Evolutionary conservation across 371 early-diverging fungal genomes (phyloP), one percentile per base, ranked within the genome.

Genomic region (Amoeboaphelidium occidentale): DNA sequence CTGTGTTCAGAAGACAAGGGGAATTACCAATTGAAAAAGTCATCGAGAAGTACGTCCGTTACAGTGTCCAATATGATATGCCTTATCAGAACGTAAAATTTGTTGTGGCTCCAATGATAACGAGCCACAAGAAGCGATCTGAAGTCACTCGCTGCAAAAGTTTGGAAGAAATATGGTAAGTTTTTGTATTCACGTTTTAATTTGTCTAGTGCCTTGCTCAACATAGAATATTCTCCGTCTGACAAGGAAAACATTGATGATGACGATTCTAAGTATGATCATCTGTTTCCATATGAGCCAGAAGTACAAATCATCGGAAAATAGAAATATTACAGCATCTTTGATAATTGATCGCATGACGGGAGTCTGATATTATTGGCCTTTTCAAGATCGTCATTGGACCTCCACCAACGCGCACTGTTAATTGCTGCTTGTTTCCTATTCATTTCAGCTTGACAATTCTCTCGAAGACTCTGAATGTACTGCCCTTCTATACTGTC

Each of bases 81-180:
- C 52, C 72, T 2, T 83, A 68, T 57, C 64, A 75, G 47, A 90
- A 86, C 64, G 73, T 81, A 43, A 93, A 93, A 62, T 93, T 32
- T 32, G 39, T 32, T 32, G 10, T 32, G 6, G 17, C 6, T 32
- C 10, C 39, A 32, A 32, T 32, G 39, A 32, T 32, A 17, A 6
- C 39, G 39, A n/a, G n/a, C n/a, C 39, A 32, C 10, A 6, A 17
- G 17, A 32, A 32, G 39, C 39, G 39, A 32, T 10, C 17, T 6
- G 17, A 6, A 10, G 39, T 17, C 6, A 17, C 6, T 6, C 39
- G 17, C 10, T 17, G 39, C 10, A 17, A 32, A 32, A 6, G 6
- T 32, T 17, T 17, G 39, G 6, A 10, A 32, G 17, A 32, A 17
- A 10, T 32, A 32, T 17, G 17, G 39, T 17, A 17, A 6, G 39